A percentile compares a stretch with the other conserved stretches of the same genome.
Conservation (phyloP, 2,329 filamentous ascomycete genomes). For the Verticillium longisporum region DNA sequence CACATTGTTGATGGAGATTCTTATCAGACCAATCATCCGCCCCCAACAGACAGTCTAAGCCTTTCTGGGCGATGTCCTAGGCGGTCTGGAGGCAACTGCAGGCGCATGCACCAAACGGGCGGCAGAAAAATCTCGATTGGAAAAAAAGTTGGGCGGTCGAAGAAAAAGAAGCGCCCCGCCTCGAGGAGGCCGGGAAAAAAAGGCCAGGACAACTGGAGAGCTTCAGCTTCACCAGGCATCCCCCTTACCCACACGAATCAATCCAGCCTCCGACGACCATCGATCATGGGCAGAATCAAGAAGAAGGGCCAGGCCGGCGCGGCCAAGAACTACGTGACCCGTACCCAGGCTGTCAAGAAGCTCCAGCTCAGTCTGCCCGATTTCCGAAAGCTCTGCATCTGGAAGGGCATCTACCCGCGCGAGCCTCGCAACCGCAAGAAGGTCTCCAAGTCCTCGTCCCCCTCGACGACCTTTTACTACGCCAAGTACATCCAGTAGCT, state of each 20-base stretch:
- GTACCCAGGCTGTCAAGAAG: slow-evolving; percentile 95
- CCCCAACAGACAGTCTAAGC: not conserved
- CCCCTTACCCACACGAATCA: not conserved
- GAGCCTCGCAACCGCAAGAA: slow-evolving; percentile 97
- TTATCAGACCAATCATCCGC: not conserved
- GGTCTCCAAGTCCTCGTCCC: slow-evolving; percentile 82
- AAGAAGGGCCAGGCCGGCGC: slow-evolving; percentile 89
- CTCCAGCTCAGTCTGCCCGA: slow-evolving; percentile 95
- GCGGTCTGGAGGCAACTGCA: not conserved
- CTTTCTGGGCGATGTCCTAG: not conserved
- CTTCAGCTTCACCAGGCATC: not conserved
- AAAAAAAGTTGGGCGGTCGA: slow-evolving; percentile 4
- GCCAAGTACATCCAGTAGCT: slow-evolving; percentile 97
- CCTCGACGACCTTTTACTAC: slow-evolving; percentile 86
- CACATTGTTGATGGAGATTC: not conserved
- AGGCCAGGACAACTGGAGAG: not conserved
- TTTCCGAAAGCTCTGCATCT: slow-evolving; percentile 97
- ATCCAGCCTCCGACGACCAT: not conserved
- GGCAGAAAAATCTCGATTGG: slow-evolving; percentile 1
- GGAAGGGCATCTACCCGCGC: slow-evolving; percentile 98
- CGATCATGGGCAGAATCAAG: slow-evolving; percentile 68
- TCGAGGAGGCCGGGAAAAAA: not conserved
- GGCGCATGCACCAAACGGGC: not conserved
- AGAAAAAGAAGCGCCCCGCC: not conserved
- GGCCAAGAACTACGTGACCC: slow-evolving; percentile 97